Base-by-base conservation (phyloP, 768 basidiomycete genomes). In the Hydnomerulius pinastri region DNA sequence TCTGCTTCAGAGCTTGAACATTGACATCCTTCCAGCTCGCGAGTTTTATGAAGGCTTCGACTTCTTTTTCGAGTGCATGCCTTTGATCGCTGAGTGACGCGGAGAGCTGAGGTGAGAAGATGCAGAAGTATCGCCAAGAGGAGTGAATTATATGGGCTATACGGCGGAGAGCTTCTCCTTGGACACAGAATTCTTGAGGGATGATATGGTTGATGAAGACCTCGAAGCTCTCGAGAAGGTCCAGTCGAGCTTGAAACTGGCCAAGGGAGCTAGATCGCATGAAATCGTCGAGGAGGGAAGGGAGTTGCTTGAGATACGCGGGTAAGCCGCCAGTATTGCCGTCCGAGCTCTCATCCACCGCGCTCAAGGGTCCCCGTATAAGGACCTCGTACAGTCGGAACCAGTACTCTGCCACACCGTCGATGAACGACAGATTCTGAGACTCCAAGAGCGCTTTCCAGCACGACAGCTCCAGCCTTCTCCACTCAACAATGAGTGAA, bases 11-110 rank as follows among this genome's bases (percentile, higher is more conserved):
- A 2, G 97, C 94, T 55, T 91, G 87, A 9, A 98, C 89, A 61
- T 98, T 99, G 63, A 94, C 75, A 63, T 99, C 97, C 68, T 90
- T 97, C 97, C 97, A 98, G 62, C 94, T 98, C 2, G 97, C 97
- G 38, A 99, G 76, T 67, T 94, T 96, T 74, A 98, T 87, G 64
- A 93, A 86, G 37, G 80, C 84, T 50, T 77, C 81, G 44, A 98
- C 79, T 48, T 95, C 89, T 58, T 84, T 87, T 69, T 98, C 92
- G 27, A 97, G 66, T 0, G 59, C 61, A 1, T 66, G 68, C 43
- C 86, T 80, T 62, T 90, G 85, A 15, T 76, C 67, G 3, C 63
- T 57, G 24, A 97, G 70, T n/a, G 73, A 73, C 2, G 69, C 60
- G 2, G 68, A 59, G 24, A 94, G 64, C 11, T 70, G 63, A 1